These are phyloP conservation scores for Podospora tetraspora DNA, from an alignment of 495 filamentous ascomycete species.

Conservation along the genomic window DNA sequence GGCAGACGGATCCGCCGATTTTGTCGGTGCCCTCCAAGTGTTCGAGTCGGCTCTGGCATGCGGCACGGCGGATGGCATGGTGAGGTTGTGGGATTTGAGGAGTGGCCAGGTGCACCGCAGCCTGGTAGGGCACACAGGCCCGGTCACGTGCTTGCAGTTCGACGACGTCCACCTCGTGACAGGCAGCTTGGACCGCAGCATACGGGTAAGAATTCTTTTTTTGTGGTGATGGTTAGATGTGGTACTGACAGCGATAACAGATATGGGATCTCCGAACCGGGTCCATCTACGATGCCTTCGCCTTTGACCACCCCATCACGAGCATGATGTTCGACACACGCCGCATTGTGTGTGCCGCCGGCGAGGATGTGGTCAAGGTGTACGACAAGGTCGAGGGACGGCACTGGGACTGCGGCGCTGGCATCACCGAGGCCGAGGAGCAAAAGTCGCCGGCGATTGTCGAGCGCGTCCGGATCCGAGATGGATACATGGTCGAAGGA, in stretches of 20 bases:
- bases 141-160: slow-evolving; percentile 92
- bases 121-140: slow-evolving; percentile 92
- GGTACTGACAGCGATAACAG: slow-evolving; percentile 39
- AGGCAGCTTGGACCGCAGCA: slow-evolving; percentile 87
- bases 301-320: slow-evolving; percentile 87
- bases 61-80: slow-evolving; percentile 96
- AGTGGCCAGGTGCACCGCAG: slow-evolving; percentile 95
- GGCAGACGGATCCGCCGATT: slow-evolving; percentile 64
- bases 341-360: slow-evolving; percentile 84
- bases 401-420: slow-evolving; percentile 95
- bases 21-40: slow-evolving; percentile 91
- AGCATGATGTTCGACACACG: slow-evolving; percentile 97
- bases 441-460: slow-evolving; percentile 62
- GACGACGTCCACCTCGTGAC: slow-evolving; percentile 95
- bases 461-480: slow-evolving; percentile 83
- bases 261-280: slow-evolving; percentile 99
- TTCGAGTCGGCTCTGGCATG: slow-evolving; percentile 98
- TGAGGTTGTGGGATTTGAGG: slow-evolving; percentile 92
- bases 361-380: slow-evolving; percentile 90
- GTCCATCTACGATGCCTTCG: slow-evolving; percentile 92
- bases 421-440: slow-evolving; percentile 58
- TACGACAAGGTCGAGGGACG: slow-evolving; percentile 95
- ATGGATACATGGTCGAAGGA: slow-evolving; percentile 91
- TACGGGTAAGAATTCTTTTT: slow-evolving; percentile 63
- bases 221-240: slow-evolving; percentile 15